Base-by-base conservation (phyloP, 805 yeast species). In the Starmerella potacharoeniae region DNA sequence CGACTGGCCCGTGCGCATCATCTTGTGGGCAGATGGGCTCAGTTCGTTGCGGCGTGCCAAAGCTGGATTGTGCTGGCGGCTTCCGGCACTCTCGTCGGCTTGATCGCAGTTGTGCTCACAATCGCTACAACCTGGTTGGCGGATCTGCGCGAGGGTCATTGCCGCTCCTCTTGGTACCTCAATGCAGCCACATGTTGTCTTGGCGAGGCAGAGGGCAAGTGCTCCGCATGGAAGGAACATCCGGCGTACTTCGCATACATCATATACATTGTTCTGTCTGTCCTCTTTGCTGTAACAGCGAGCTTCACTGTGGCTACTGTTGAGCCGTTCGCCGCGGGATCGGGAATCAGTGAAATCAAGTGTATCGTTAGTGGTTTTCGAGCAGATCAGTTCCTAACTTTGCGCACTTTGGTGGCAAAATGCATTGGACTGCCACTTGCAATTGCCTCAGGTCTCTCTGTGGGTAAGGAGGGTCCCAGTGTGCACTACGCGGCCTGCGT, bases 391-490 rank as follows among this genome's bases (percentile, higher is more conserved):
- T 93, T 91, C 63, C 74, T 93, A 52, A 84, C 83, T 31, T 75
- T 82, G 69, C 73, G 77, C 66, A 89, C 96, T 0, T 71, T 91
- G 29, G 60, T 79, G 1, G 80, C 91, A 53, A 93, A 93, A 62
- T 77, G 88, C 51, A 66, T 88, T 9, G 86, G 95, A 0, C 71
- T 93, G 44, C 98, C 98, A 0, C 72, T 93, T 57, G 87, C 95
- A 0, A 93, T 93, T 64, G 90, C 95, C 0, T 83, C 96, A 1
- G 98, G 98, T 0, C 69, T 93, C 40, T 84, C 91, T 61, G 85
- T 93, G 6, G 99, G 99, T 28, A 93, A 93, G 69, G 99, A 93
- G 67, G 99, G 99, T 0, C 99, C 99, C 1, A 82, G 91, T 63
- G 98, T 93, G 11, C 99, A 93, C 69, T 93, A 91, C 69, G 97